A percentile compares a stretch with the other conserved stretches of the same genome.
phyloP scores from a whole-genome alignment of 192 early-diverging fungal species.

The Umbelopsis vinacea region DNA sequence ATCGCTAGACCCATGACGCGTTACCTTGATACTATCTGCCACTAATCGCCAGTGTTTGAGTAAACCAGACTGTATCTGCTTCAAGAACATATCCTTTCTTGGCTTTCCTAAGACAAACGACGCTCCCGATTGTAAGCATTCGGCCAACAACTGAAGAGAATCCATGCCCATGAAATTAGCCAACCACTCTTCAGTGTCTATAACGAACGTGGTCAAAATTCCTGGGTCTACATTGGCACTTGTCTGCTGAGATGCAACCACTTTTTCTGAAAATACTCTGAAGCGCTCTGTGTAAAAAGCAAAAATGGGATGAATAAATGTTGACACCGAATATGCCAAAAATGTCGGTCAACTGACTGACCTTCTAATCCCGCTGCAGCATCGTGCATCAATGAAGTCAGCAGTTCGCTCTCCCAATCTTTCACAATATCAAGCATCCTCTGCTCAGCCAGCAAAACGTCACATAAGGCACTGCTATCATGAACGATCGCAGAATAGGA shows the following conservation, averaged over 20 bases:
- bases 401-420: constrained; percentile 31
- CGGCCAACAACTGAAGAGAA: constrained; percentile 44
- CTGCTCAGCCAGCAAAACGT: constrained; percentile 27
- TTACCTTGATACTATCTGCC: constrained; percentile 39
- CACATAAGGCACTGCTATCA: constrained; percentile 34
- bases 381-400: constrained; percentile 16
- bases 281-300: not conserved
- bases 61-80: constrained; percentile 41
- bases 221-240: constrained; percentile 5
- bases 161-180: constrained; percentile 36
- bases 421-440: constrained; percentile 18
- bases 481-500: constrained; percentile 35
- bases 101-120: constrained; percentile 34
- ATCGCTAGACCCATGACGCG: not conserved
- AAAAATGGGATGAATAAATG: not conserved
- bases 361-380: constrained; percentile 21
- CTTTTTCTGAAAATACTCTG: constrained; percentile 1
- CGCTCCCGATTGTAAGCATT: constrained; percentile 46
- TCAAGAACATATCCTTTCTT: constrained; percentile 35
- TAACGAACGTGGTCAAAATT: constrained; percentile 24
- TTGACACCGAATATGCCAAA: not conserved
- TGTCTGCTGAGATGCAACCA: not conserved
- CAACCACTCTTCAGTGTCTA: constrained; percentile 39
- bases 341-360: constrained; percentile 5
- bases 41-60: constrained; percentile 45